A percentile compares a stretch with the other conserved stretches of the same genome.
Conservation (phyloP, 768 basidiomycete species). For the Mycena venus region DNA sequence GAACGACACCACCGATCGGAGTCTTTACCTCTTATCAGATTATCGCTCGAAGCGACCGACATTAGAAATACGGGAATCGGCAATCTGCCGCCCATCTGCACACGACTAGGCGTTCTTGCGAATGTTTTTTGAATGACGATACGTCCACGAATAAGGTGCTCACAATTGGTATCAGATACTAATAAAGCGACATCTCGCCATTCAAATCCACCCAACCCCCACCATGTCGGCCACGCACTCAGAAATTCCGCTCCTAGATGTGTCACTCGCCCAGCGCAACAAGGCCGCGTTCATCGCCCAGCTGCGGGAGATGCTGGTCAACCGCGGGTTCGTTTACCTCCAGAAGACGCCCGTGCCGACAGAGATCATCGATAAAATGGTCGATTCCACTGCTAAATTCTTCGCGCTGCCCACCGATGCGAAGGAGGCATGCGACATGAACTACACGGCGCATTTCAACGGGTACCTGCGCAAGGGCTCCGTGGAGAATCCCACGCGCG, state of each 20-base stretch:
- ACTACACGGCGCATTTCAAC: constrained; percentile 64
- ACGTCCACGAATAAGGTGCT: constrained; percentile 10
- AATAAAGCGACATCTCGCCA: not conserved
- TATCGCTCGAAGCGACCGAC: too few species aligned
- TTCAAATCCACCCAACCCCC: not conserved
- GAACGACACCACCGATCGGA: too few species aligned
- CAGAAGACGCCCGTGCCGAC: constrained; percentile 58
- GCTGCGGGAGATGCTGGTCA: constrained; percentile 64
- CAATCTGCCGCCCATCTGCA: too few species aligned
- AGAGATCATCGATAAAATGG: constrained; percentile 53
- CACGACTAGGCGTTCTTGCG: too few species aligned
- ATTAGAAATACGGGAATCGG: too few species aligned
- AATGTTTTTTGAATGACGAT: not conserved
- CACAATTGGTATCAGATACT: constrained; percentile 18
- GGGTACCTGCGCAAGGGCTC: constrained; percentile 56
- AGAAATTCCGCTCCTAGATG: constrained; percentile 27
- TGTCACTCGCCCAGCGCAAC: constrained; percentile 22
- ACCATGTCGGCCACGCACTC: constrained; percentile 19
- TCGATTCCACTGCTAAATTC: constrained; percentile 59
- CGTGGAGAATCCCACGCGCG: constrained; percentile 30
- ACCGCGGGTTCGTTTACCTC: constrained; percentile 69
- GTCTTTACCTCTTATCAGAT: too few species aligned
- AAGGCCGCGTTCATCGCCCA: constrained; percentile 55
- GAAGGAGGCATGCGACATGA: constrained; percentile 63
- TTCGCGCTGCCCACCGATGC: constrained; percentile 61